A percentile compares a stretch with the other conserved stretches of the same genome.
Conservation (phyloP, 345 rosid genomes). For the Salix dunnii region DNA sequence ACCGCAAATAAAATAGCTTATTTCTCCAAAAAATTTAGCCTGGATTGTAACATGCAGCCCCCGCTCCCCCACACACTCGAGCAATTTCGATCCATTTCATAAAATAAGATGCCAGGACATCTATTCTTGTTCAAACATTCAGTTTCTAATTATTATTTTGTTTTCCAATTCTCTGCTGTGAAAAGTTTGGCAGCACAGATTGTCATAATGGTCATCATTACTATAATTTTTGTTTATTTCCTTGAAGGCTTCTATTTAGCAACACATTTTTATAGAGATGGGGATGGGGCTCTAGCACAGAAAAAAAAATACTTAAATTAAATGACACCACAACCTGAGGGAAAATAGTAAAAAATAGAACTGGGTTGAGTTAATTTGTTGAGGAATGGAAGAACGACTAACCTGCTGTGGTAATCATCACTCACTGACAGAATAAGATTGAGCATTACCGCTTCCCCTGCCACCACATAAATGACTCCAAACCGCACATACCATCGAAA, state of each 20-base stretch:
- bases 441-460: conserved; percentile 30
- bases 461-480: conserved; percentile 29
- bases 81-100: too few relatives aligned
- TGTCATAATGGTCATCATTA: not conserved
- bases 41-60: not conserved
- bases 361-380: not conserved
- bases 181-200: not conserved
- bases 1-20: not conserved
- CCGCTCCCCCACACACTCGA: too few relatives aligned
- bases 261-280: not conserved
- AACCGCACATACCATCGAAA: conserved; percentile 36
- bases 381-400: not conserved
- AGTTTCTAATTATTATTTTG: not conserved
- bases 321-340: not conserved
- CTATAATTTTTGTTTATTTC: not conserved
- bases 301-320: not conserved
- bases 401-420: conserved; percentile 22
- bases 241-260: not conserved
- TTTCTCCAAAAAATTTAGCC: not conserved
- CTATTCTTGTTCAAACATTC: not conserved
- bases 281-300: not conserved
- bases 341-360: not conserved
- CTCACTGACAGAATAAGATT: conserved; percentile 20
- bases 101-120: not conserved
- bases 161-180: not conserved